Evolutionary conservation across 495 filamentous ascomycete species (phyloP).

Genomic region (Elaphomyces granulatus): DNA sequence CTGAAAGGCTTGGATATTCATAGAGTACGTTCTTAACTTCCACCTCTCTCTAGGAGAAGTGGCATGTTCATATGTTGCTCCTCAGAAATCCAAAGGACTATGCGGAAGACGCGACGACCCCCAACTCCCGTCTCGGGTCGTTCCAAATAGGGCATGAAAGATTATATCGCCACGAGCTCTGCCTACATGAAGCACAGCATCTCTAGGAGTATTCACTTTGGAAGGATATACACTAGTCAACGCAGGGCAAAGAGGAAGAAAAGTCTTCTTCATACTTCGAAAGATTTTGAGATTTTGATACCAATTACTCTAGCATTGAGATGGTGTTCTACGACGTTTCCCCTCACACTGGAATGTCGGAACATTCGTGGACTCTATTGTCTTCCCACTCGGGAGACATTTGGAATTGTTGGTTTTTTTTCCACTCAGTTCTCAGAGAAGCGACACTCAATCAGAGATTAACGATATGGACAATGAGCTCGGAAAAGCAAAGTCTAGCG

Average conservation of each 20-base stretch:
- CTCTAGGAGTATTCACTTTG: constrained; percentile 73
- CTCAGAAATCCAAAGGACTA: constrained; percentile 69
- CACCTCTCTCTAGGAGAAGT: too few species aligned
- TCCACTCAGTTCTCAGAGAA: constrained; percentile 93
- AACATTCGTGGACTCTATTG: constrained; percentile 57
- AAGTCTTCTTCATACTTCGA: constrained; percentile 82
- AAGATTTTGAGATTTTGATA: constrained; percentile 94
- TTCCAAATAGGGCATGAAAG: constrained; percentile 86
- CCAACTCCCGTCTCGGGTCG: constrained; percentile 67
- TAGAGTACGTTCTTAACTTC: too few species aligned
- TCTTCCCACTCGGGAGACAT: constrained; percentile 76
- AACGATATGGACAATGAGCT: constrained; percentile 75
- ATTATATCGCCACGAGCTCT: constrained; percentile 91
- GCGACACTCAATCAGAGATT: constrained; percentile 87
- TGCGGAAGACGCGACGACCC: constrained; percentile 67
- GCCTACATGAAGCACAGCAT: constrained; percentile 84
- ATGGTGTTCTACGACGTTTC: constrained; percentile 74
- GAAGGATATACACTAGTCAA: constrained; percentile 62
- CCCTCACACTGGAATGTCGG: constrained; percentile 58
- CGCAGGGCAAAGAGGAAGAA: constrained; percentile 68
- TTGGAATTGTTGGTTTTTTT: constrained; percentile 33
- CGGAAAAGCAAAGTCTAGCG: constrained; percentile 38
- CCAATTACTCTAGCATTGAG: constrained; percentile 82
- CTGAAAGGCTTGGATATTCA: constrained; percentile 81
- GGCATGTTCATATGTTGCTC: too few species aligned